These are phyloP conservation scores for Blastobotrys persicus DNA, from an alignment of 1,139 yeast genomes.

Conservation along the genomic window DNA sequence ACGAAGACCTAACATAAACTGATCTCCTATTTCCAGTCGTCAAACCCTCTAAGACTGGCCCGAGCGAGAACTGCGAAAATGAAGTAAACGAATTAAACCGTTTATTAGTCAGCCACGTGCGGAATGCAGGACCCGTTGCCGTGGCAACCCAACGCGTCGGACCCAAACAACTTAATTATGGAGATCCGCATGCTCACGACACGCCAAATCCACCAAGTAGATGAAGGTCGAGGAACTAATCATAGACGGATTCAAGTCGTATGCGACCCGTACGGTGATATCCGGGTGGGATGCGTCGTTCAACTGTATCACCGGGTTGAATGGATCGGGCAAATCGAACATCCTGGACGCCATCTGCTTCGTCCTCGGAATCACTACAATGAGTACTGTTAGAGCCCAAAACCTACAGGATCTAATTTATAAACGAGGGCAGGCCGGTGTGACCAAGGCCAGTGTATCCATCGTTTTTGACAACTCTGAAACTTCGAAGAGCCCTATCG, in stretches of 20 bases:
- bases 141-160: not conserved
- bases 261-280: conserved; percentile 94
- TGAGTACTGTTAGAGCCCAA: conserved; percentile 92
- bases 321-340: conserved; percentile 96
- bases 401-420: conserved; percentile 91
- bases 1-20: no score
- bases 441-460: conserved; percentile 94
- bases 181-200: not conserved
- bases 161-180: not conserved
- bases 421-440: conserved; percentile 97
- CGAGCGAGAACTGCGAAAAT: no score
- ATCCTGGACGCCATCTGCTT: conserved; percentile 95
- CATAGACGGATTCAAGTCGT: conserved; percentile 96
- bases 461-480: conserved; percentile 90
- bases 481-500: conserved; percentile 74
- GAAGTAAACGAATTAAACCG: not conserved
- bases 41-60: no score
- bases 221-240: conserved; percentile 96
- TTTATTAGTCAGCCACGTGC: not conserved
- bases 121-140: conserved; percentile 2
- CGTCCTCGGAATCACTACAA: conserved; percentile 93
- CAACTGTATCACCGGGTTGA: conserved; percentile 95
- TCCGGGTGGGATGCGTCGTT: conserved; percentile 95
- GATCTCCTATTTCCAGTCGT: no score
- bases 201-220: not conserved